A percentile compares a stretch with the other conserved stretches of the same genome.
Conservation (phyloP, 257 asterid genomes). For the Mentha longifolia region DNA sequence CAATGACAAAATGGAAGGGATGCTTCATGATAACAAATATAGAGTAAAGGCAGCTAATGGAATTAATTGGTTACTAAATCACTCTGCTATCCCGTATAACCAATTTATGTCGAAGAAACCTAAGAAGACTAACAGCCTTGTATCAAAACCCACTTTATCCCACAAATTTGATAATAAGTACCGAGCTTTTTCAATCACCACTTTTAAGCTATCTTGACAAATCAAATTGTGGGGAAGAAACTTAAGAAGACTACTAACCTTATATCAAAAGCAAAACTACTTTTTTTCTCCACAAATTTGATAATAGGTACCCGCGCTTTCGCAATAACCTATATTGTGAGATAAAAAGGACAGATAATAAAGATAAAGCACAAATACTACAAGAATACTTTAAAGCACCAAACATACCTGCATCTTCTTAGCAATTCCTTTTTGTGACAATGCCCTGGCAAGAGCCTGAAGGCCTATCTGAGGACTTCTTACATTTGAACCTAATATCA, state of each 20-base stretch:
- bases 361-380: slow-evolving; percentile 26
- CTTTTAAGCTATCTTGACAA: background rate
- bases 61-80: background rate
- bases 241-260: slow-evolving; percentile 52
- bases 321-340: slow-evolving; percentile 71
- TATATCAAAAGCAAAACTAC: slow-evolving; percentile 82
- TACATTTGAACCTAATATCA: slow-evolving; percentile 77
- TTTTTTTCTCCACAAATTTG: slow-evolving; percentile 92
- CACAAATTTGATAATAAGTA: slow-evolving; percentile 85
- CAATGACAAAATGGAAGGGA: background rate
- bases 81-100: background rate
- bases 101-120: too few species aligned
- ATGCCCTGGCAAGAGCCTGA: slow-evolving; percentile 87
- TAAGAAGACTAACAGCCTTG: slow-evolving; percentile 56
- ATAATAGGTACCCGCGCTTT: slow-evolving; percentile 96
- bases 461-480: slow-evolving; percentile 79
- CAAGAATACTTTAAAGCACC: slow-evolving; percentile 30
- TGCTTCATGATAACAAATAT: slow-evolving; percentile 1
- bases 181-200: too few species aligned
- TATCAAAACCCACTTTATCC: slow-evolving; percentile 84
- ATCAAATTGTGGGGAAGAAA: slow-evolving; percentile 11
- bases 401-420: slow-evolving; percentile 84
- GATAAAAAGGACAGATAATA: slow-evolving; percentile 13
- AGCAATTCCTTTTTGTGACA: slow-evolving; percentile 84
- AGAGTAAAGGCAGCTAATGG: slow-evolving; percentile 10